Base-by-base conservation (phyloP, 2,329 filamentous ascomycete species). In the Aspergillus nomiae region DNA sequence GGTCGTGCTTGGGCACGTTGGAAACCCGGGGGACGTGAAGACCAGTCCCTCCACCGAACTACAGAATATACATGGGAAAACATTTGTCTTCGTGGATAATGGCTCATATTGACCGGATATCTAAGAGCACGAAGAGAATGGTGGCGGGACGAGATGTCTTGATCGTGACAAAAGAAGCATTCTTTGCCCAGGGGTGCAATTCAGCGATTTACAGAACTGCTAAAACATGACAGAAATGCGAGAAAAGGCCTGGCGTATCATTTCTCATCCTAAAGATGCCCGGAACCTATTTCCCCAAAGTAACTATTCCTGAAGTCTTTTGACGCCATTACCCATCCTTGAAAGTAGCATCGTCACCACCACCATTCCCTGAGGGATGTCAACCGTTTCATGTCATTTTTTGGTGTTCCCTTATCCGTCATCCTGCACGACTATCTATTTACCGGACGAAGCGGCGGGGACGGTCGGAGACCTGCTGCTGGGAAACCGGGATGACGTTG, bases 401-500 rank as follows among this genome's bases (percentile, higher is more conserved):
- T 24, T 38, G 45, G 45, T 48, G 45, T 55, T 55, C 51, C 51
- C 48, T 51, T 16, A 55, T 26, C 51, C 51, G 51, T 55, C 30
- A 55, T 55, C 51, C 30, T 38, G 51, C 51, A 55, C 51, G 30
- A 55, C 30, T 32, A 26, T 26, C 32, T 55, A 24, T 55, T 55
- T 55, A 55, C 51, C 51, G 51, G 51, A 55, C 51, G 51, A 91
- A 94, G 80, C 92, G 88, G 78, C 91, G 90, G 74, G 87, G 88
- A 73, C 93, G 91, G 85, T 97, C 94, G 78, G 87, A 83, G 70
- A 87, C 83, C 86, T 97, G 94, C 81, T 92, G 89, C 86, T 98
- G 94, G 74, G 90, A 86, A 73, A 99, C 93, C 73, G 90, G 84
- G 75, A 96, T 89, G 77, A 98, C 92, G 85, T 96, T 97, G 90